Evolutionary conservation across 306 rosid genomes (phyloP).

Genomic region (Luffa aegyptiaca): DNA sequence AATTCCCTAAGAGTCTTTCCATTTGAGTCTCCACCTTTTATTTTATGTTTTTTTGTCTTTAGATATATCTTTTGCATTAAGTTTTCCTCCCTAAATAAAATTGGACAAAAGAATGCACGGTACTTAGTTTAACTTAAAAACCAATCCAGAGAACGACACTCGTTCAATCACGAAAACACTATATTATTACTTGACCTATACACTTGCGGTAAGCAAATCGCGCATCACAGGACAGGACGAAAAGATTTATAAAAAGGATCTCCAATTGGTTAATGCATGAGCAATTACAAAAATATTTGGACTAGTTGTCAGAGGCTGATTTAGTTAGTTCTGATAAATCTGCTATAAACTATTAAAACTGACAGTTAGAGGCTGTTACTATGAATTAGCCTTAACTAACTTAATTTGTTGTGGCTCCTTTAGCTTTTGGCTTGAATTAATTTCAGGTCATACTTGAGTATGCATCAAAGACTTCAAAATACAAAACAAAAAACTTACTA

Average conservation of each 20-base stretch:
- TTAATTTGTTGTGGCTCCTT: background rate
- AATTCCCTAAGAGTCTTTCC: no score
- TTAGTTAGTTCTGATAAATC: background rate
- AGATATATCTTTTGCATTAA: no score
- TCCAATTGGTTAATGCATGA: background rate
- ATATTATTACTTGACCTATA: no score
- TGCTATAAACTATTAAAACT: background rate
- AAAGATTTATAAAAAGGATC: background rate
- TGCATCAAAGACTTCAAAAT: background rate
- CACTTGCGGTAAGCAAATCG: no score
- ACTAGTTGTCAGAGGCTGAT: background rate
- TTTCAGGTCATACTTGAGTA: background rate
- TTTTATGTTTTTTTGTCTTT: no score
- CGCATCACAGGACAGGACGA: background rate
- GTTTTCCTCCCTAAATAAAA: no score
- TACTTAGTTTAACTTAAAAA: no score
- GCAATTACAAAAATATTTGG: background rate
- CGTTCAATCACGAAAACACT: no score
- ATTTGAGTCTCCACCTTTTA: no score
- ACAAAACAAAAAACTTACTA: conserved; percentile 39
- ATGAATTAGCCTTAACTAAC: background rate
- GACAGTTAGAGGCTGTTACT: background rate
- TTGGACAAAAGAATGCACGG: no score
- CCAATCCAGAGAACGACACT: no score
- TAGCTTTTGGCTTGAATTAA: background rate